Evolutionary conservation across 148 eudicot genomes (phyloP).

Genomic region (Amaranthus cruentus): DNA sequence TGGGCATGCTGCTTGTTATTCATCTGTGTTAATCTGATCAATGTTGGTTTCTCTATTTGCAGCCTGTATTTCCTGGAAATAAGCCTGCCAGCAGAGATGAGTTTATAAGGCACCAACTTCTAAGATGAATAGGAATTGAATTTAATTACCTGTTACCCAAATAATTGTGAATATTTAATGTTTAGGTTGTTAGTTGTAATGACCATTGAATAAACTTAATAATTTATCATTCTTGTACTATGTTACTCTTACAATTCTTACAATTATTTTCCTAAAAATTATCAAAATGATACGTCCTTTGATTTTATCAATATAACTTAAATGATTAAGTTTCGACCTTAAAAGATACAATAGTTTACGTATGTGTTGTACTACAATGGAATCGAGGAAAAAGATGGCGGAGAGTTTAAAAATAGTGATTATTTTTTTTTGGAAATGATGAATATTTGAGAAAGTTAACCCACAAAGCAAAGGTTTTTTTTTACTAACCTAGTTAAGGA

Average conservation of each 20-base stretch:
- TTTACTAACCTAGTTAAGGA: background rate
- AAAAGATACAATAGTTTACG: no score
- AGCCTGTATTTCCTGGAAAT: constrained; percentile 49
- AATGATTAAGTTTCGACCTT: no score
- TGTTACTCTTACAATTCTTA: no score
- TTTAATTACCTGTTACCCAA: background rate
- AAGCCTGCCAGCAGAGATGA: constrained; percentile 50
- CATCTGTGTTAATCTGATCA: background rate
- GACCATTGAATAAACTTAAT: background rate
- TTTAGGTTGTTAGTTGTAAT: constrained; percentile 5
- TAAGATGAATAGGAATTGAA: background rate
- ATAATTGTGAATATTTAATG: constrained; percentile 14
- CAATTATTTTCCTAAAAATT: no score
- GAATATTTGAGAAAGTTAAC: background rate
- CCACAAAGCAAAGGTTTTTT: background rate
- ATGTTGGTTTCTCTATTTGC: constrained; percentile 15
- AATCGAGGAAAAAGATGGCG: no score
- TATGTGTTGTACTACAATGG: no score
- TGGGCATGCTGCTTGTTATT: background rate
- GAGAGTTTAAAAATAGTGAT: no score
- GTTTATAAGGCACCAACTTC: constrained; percentile 27
- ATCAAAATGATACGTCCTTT: no score
- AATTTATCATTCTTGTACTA: no score
- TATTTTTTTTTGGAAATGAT: no score
- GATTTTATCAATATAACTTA: no score